Evolutionary conservation across 2,329 filamentous ascomycete species (phyloP).

Genomic region (Rhynchosporium secalis): DNA sequence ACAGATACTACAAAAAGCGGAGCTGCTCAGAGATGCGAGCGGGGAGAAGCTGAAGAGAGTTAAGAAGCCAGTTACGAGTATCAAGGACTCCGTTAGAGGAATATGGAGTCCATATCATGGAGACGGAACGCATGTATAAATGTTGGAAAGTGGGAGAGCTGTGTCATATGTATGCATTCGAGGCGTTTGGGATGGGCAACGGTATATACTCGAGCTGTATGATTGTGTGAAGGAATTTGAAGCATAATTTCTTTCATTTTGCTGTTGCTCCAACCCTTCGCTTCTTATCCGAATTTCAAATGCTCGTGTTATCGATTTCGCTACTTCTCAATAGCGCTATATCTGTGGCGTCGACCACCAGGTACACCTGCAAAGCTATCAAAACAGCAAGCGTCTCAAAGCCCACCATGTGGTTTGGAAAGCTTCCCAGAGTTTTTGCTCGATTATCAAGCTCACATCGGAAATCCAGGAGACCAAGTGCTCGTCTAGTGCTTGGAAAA

Average conservation of each 20-base stretch:
- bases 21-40: constrained; percentile 70
- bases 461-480: constrained; percentile 10
- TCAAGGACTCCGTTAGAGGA: constrained; percentile 66
- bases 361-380: constrained; percentile 1
- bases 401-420: constrained; percentile 9
- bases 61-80: constrained; percentile 64
- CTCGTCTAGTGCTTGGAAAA: constrained; percentile 1
- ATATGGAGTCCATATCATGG: constrained; percentile 72
- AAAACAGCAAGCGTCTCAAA: background rate
- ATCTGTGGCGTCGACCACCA: background rate
- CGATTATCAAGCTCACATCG: background rate
- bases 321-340: background rate
- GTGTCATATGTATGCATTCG: constrained; percentile 32
- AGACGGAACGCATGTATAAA: constrained; percentile 41
- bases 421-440: background rate
- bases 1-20: constrained; percentile 78
- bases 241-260: background rate
- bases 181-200: constrained; percentile 30
- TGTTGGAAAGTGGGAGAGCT: constrained; percentile 4
- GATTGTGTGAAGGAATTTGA: background rate
- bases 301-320: no score
- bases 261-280: background rate
- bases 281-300: background rate
- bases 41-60: constrained; percentile 70
- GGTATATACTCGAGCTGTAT: constrained; percentile 13